A percentile compares a stretch with the other conserved stretches of the same genome.
Evolutionary conservation across 495 filamentous ascomycete genomes (phyloP).

Genomic region (Tuber microsphaerosporum): DNA sequence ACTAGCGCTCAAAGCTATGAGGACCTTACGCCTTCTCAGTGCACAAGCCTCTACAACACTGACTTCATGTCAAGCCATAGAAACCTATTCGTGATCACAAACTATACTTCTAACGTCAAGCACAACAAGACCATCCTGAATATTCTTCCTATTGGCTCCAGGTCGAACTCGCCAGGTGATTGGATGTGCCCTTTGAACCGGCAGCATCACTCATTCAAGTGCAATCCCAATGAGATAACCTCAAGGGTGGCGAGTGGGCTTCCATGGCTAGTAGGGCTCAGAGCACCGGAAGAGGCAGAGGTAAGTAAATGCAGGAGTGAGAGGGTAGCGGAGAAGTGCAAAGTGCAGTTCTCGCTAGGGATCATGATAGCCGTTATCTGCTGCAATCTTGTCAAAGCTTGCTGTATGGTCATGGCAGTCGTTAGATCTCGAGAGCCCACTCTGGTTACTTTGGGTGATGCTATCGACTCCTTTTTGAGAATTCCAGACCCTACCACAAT

Average conservation of each 20-base stretch:
- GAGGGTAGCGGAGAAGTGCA: conserved; percentile 40
- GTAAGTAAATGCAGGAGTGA: not conserved
- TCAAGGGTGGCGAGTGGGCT: not conserved
- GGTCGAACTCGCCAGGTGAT: not conserved
- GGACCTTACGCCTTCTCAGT: not conserved
- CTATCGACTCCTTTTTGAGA: conserved; percentile 13
- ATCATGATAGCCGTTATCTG: conserved; percentile 40
- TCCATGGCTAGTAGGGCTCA: not conserved
- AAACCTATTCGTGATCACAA: not conserved
- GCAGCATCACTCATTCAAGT: not conserved
- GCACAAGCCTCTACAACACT: not conserved
- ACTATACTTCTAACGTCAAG: too few relatives aligned
- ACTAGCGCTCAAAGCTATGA: not conserved
- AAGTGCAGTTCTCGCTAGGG: conserved; percentile 44
- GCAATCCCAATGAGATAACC: not conserved
- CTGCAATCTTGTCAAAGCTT: too few relatives aligned
- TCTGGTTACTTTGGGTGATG: conserved; percentile 25
- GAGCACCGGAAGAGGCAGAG: too few relatives aligned
- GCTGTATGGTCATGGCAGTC: too few relatives aligned
- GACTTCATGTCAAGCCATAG: not conserved
- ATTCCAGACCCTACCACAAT: conserved; percentile 11
- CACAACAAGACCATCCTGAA: not conserved
- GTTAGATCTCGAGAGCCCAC: conserved; percentile 2
- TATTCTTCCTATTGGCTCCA: not conserved
- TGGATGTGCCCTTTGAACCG: not conserved